Conservation (phyloP, 306 rosid genomes). For the Arachis stenosperma region DNA sequence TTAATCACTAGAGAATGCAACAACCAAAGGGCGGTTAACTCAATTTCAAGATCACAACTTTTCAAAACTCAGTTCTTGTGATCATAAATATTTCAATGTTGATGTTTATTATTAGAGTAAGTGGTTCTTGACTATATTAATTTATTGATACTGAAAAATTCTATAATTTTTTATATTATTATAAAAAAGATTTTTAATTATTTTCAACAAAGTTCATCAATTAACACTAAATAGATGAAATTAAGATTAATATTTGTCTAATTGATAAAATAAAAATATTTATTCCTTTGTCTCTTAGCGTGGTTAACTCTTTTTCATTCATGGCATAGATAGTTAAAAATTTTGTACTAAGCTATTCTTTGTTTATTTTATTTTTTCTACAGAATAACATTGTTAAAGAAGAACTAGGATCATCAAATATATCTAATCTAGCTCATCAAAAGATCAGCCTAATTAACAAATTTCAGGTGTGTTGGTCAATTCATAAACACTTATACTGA, state of each 20-base stretch:
- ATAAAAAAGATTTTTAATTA: constrained; percentile 12
- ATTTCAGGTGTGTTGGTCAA: constrained; percentile 55
- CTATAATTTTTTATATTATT: too few relatives aligned
- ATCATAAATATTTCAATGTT: background rate
- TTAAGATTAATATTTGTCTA: background rate
- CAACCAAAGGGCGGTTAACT: background rate
- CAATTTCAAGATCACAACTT: constrained; percentile 16
- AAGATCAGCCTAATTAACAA: constrained; percentile 59
- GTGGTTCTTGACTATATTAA: background rate
- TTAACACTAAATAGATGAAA: background rate
- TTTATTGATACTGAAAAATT: background rate
- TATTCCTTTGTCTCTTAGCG: background rate
- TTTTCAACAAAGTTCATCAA: background rate
- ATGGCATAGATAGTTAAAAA: constrained; percentile 2
- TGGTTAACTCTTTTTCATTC: constrained; percentile 10
- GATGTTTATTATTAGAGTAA: constrained; percentile 11
- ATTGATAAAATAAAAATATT: constrained; percentile 17
- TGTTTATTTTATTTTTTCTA: constrained; percentile 12
- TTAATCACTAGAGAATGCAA: constrained; percentile 12
- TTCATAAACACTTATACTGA: constrained; percentile 15
- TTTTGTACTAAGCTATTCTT: constrained; percentile 27
- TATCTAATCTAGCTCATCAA: constrained; percentile 66
- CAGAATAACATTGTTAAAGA: constrained; percentile 53
- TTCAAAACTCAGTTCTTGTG: background rate
- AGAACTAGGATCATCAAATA: constrained; percentile 60